Percentiles rank a stretch among this genome's conserved stretches.
Evolutionary conservation across 345 rosid genomes (phyloP).

Genomic region (Acer campestre): DNA sequence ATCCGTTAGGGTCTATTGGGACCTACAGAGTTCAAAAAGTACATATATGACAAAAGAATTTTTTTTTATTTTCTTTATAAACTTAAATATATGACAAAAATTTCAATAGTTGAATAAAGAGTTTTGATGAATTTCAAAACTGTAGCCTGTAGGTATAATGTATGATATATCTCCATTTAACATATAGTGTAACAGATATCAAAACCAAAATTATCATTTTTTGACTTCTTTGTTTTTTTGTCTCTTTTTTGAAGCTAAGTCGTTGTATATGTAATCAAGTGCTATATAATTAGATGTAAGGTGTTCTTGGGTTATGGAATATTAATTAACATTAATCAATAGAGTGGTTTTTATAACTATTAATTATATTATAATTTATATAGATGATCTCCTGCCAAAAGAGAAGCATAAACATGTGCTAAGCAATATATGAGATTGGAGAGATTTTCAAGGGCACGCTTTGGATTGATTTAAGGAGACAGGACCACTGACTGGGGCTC

Average conservation of each 20-base stretch:
- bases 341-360: too few species aligned
- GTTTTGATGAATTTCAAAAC: not conserved
- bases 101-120: too few species aligned
- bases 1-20: too few species aligned
- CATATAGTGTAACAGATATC: not conserved
- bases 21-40: too few species aligned
- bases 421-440: conserved; percentile 43
- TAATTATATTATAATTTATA: not conserved
- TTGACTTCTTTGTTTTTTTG: not conserved
- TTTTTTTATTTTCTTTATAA: too few species aligned
- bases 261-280: not conserved
- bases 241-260: not conserved
- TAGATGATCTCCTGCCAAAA: conserved; percentile 51
- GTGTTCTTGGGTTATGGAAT: not conserved
- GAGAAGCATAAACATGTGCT: conserved; percentile 82
- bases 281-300: conserved; percentile 13
- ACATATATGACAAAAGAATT: too few species aligned
- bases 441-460: conserved; percentile 92
- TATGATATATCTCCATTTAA: not conserved
- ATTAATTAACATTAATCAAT: not conserved
- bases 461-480: conserved; percentile 86
- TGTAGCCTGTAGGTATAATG: not conserved
- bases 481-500: conserved; percentile 43
- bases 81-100: not conserved
- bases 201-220: not conserved